These are phyloP conservation scores for Microdochium trichocladiopsis DNA, from an alignment of 2,329 filamentous ascomycete genomes.

Conservation along the genomic window DNA sequence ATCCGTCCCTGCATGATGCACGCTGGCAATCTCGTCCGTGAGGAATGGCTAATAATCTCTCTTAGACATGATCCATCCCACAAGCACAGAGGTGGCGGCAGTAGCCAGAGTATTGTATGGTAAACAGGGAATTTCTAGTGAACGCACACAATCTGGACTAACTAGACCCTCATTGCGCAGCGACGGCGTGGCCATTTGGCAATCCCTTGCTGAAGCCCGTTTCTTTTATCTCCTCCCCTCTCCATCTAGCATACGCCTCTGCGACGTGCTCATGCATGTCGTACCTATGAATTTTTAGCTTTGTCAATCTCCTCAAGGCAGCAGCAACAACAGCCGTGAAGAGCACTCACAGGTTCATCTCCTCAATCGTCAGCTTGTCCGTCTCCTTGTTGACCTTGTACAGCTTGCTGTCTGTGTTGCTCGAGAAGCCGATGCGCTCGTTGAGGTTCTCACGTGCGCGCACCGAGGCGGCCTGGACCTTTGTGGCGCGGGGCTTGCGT, in stretches of 20 bases:
- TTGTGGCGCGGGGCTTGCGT: slow-evolving; percentile 44
- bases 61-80: too few relatives aligned
- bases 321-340: not conserved
- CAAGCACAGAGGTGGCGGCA: not conserved
- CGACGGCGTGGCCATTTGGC: too few relatives aligned
- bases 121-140: not conserved
- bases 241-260: not conserved
- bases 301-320: not conserved
- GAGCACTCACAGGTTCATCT: not conserved
- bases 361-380: not conserved
- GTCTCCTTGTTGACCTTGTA: not conserved
- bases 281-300: too few relatives aligned
- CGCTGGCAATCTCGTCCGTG: too few relatives aligned
- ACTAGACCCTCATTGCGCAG: too few relatives aligned
- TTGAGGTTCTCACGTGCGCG: slow-evolving; percentile 56
- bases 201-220: too few relatives aligned
- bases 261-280: not conserved
- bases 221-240: not conserved
- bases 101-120: not conserved
- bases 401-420: not conserved
- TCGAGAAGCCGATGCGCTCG: slow-evolving; percentile 43
- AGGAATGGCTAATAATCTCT: too few relatives aligned
- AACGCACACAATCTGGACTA: too few relatives aligned
- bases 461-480: slow-evolving; percentile 49
- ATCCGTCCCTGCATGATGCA: too few relatives aligned